These are phyloP conservation scores for Coleophoma crateriformis DNA, from an alignment of 2,329 filamentous ascomycete species.

Conservation along the genomic window DNA sequence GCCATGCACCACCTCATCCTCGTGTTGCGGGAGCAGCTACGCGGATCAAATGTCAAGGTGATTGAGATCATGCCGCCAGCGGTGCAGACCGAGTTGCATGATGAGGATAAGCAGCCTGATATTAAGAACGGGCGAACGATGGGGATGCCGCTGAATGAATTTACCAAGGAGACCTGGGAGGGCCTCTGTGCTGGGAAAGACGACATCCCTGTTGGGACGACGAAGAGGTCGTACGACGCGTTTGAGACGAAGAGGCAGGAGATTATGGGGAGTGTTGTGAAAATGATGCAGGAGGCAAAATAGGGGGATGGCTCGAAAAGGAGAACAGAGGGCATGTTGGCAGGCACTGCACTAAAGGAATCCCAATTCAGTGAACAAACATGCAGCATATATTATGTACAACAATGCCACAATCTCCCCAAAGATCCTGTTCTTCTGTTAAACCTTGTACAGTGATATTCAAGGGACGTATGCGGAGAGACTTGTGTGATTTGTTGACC, in stretches of 20 bases:
- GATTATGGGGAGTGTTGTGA: conserved; percentile 4
- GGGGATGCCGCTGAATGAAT: conserved; percentile 42
- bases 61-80: conserved; percentile 35
- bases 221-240: conserved; percentile 4
- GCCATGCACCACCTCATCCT: conserved; percentile 37
- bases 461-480: no score
- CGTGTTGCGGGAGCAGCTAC: conserved; percentile 35
- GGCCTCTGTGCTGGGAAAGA: conserved; percentile 11
- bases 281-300: not conserved
- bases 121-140: conserved; percentile 33
- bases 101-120: conserved; percentile 32
- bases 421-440: no score
- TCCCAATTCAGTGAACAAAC: no score
- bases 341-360: no score
- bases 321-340: no score
- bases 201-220: conserved; percentile 14
- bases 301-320: no score
- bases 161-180: conserved; percentile 29
- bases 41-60: conserved; percentile 28
- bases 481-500: no score
- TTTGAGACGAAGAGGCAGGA: conserved; percentile 7
- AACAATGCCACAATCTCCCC: no score
- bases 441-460: no score
- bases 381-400: no score
- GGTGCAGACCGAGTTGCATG: conserved; percentile 35